Conservation (phyloP, 345 rosid species). For the Eucalyptus sideroxylon region DNA sequence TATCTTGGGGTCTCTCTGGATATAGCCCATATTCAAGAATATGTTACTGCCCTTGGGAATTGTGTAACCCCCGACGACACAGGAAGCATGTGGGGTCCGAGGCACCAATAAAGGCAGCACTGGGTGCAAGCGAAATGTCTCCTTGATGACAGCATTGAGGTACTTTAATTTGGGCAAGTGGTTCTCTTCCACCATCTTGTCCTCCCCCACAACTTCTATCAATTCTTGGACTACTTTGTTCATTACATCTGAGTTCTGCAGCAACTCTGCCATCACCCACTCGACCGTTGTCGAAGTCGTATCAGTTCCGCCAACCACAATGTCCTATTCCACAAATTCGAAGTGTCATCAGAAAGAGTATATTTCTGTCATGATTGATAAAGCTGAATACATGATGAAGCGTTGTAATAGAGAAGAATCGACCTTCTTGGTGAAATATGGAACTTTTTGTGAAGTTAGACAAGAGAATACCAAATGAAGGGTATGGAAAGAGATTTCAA, state of each 20-base stretch:
- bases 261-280: conserved; percentile 34
- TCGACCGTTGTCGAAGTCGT: conserved; percentile 26
- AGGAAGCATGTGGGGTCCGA: neutral
- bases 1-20: neutral
- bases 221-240: neutral
- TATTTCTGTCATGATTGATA: neutral
- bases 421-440: neutral
- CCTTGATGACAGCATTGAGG: neutral
- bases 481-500: neutral
- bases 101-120: neutral
- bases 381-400: neutral
- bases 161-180: neutral
- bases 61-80: neutral
- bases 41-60: neutral
- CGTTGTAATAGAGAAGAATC: neutral
- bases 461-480: neutral
- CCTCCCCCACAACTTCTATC: neutral
- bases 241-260: conserved; percentile 10
- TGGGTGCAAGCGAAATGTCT: neutral
- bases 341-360: neutral
- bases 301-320: neutral
- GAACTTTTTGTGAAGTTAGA: neutral
- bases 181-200: neutral
- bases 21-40: neutral
- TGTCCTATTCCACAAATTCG: neutral